Base-by-base conservation (phyloP, 768 basidiomycete genomes). In the Mycena floridula region DNA sequence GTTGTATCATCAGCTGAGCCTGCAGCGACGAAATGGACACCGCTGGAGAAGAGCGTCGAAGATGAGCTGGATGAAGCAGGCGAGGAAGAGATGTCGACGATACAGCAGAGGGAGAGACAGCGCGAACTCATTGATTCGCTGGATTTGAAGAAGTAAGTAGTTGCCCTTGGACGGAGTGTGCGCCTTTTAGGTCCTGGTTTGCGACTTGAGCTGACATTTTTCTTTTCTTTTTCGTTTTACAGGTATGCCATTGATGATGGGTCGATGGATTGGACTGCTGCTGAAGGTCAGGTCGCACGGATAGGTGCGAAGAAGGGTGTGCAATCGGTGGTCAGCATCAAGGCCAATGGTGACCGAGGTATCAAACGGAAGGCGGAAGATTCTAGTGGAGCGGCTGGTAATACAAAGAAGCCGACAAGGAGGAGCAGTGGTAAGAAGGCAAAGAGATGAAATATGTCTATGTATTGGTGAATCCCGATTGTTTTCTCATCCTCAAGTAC, bases 91-190 rank as follows among this genome's bases (percentile, higher is more conserved):
- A 72, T 77, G 37, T 76, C 77, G 50, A 84, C 76, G 40, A 70
- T 83, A 41, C 64, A 58, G 39, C 54, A 54, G 45, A 64, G 79
- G 51, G 83, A 85, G 65, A 77, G 85, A 61, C 93, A 97, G 64
- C 73, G 85, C 20, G 85, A 87, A 62, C 80, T 97, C 73, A 82
- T 98, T 40, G 82, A 90, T 51, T 77, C 88, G 18, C 73, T 99
- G 24, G 92, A 97, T 66, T 65, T 97, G 48, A 79, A 73, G 65
- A 85, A 85, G 92, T 97, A 59, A 76, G 89, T 73, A 32, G 32
- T 30, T 47, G 12, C 51, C 35, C 53, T 47, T 39, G 50, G 42
- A 36, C n/a, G n/a, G n/a, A n/a, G n/a, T n/a, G n/a, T n/a, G n/a
- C n/a, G n/a, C n/a, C n/a, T n/a, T 37, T 23, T 40, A 37, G 44